Conservation (phyloP, 2,329 filamentous ascomycete genomes). For the Fusarium robinianum region DNA sequence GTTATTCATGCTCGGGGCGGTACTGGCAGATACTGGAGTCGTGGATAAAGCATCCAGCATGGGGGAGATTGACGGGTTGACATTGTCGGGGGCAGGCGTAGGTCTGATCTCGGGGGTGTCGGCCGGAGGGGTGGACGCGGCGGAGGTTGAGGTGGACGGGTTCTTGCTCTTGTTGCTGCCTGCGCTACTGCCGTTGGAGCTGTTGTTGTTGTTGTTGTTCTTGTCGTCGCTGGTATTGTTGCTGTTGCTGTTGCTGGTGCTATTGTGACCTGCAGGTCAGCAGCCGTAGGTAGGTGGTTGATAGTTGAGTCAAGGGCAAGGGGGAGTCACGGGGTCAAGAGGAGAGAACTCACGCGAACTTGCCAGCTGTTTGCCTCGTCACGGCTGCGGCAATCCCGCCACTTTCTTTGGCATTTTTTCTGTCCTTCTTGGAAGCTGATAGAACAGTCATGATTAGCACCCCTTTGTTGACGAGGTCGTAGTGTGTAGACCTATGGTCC, state of each 20-base stretch:
- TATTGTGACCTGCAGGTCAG: constrained; percentile 31
- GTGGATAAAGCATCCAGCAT: constrained; percentile 54
- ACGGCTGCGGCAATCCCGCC: constrained; percentile 58
- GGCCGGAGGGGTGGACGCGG: constrained; percentile 50
- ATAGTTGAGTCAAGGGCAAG: constrained; percentile 30
- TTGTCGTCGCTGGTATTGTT: constrained; percentile 41
- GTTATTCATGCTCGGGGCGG: constrained; percentile 51
- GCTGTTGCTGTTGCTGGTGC: constrained; percentile 34
- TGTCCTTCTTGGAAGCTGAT: constrained; percentile 55
- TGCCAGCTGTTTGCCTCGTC: constrained; percentile 56
- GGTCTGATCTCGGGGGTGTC: constrained; percentile 54
- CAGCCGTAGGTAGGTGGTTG: constrained; percentile 23
- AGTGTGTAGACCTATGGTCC: too few relatives aligned
- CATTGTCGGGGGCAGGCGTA: constrained; percentile 48
- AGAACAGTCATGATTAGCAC: constrained; percentile 35
- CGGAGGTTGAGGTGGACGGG: constrained; percentile 46
- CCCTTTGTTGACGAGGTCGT: too few relatives aligned
- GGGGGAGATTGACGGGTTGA: constrained; percentile 50
- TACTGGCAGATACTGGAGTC: constrained; percentile 54
- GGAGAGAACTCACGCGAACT: constrained; percentile 52
- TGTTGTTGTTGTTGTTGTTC: constrained; percentile 37
- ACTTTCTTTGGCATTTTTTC: constrained; percentile 59
- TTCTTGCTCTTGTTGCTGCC: constrained; percentile 43
- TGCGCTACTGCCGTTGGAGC: constrained; percentile 35
- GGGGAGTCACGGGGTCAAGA: constrained; percentile 14